A percentile compares a stretch with the other conserved stretches of the same genome.
Evolutionary conservation across 331 rosid species (phyloP).

Genomic region (Malus hybrid): DNA sequence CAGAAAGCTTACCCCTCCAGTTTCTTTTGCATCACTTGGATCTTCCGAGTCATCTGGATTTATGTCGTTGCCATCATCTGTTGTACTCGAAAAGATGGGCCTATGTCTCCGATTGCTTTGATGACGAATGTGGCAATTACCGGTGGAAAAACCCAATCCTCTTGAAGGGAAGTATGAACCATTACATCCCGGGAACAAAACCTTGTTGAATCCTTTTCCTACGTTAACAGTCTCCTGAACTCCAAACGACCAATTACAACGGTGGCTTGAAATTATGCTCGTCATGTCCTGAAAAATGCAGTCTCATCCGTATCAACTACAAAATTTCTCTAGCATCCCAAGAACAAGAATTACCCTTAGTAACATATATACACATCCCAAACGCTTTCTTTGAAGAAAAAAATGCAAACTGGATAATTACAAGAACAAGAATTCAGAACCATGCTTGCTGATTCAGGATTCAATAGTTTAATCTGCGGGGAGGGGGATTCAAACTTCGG

Average conservation of each 20-base stretch:
- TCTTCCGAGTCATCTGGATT: slow-evolving; percentile 65
- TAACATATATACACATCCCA: not conserved
- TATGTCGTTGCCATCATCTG: slow-evolving; percentile 21
- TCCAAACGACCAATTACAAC: slow-evolving; percentile 57
- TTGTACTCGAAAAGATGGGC: slow-evolving; percentile 40
- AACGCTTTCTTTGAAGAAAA: not conserved
- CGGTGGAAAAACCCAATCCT: slow-evolving; percentile 35
- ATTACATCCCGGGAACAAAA: slow-evolving; percentile 40
- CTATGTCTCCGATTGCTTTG: slow-evolving; percentile 30
- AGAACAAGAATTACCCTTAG: not conserved
- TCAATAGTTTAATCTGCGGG: not conserved
- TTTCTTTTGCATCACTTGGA: slow-evolving; percentile 29
- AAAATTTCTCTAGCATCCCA: not conserved
- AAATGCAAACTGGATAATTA: not conserved
- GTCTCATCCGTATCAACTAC: not conserved
- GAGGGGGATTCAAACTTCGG: too few species aligned
- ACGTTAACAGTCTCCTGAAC: slow-evolving; percentile 43
- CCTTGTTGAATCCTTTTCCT: slow-evolving; percentile 36
- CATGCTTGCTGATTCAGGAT: not conserved
- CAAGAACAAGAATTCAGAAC: not conserved
- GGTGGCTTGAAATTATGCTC: slow-evolving; percentile 66
- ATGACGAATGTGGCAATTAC: slow-evolving; percentile 27
- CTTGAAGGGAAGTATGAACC: slow-evolving; percentile 33
- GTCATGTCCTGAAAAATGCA: slow-evolving; percentile 44
- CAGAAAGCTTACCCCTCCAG: slow-evolving; percentile 44